Evolutionary conservation across 23 red algal species (phyloP).

Genomic region (Agarophyton chilense): DNA sequence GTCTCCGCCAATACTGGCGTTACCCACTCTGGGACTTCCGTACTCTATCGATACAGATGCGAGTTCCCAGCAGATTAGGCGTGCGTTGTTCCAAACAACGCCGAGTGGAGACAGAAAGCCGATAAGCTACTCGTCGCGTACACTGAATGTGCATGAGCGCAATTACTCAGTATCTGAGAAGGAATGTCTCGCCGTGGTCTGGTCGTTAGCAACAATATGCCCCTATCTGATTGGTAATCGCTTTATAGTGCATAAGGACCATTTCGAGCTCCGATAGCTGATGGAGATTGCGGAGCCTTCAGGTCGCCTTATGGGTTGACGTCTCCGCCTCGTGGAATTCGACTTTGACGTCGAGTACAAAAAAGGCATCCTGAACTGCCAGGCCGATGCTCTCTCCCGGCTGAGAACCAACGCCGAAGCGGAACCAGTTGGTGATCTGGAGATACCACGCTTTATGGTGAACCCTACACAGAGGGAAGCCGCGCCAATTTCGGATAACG

Average conservation of each 20-base stretch:
- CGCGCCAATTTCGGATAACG: neutral
- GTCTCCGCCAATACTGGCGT: neutral
- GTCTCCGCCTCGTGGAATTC: neutral
- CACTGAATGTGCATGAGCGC: neutral
- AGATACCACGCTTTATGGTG: no score
- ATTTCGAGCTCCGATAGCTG: neutral
- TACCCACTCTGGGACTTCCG: neutral
- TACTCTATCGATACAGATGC: slow-evolving; percentile 51
- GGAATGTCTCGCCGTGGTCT: no score
- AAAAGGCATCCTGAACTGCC: neutral
- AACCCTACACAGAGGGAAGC: no score
- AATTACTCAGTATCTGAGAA: slow-evolving; percentile 8
- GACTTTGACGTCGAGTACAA: neutral
- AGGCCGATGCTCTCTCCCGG: slow-evolving; percentile 6
- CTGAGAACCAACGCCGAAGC: neutral
- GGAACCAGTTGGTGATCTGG: neutral
- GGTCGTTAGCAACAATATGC: no score
- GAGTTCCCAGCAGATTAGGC: neutral
- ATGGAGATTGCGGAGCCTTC: neutral
- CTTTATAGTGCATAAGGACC: slow-evolving; percentile 39
- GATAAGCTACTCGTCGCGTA: slow-evolving; percentile 10
- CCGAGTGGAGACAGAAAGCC: neutral
- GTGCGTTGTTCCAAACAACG: slow-evolving; percentile 14
- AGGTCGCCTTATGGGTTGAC: neutral
- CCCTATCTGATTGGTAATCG: no score